These are phyloP conservation scores for Dactylonectria estremocensis DNA, from an alignment of 2,329 filamentous ascomycete species.

Conservation along the genomic window DNA sequence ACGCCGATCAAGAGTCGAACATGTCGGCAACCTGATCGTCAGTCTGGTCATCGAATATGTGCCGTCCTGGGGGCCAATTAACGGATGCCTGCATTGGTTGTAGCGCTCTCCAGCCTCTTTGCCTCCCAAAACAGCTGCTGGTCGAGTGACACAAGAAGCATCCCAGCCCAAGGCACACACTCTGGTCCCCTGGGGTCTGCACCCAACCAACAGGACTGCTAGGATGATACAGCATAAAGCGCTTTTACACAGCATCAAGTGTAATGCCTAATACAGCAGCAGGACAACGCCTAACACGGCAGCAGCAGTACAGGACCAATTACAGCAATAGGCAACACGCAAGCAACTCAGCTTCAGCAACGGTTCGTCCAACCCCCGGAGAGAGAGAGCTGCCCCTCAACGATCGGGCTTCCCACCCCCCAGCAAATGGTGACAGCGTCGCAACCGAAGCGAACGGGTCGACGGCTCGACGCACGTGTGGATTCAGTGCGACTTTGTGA, in stretches of 20 bases:
- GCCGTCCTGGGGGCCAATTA: neutral
- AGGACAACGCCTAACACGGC: neutral
- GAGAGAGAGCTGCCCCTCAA: neutral
- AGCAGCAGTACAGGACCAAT: neutral
- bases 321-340: neutral
- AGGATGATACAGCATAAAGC: too few relatives aligned
- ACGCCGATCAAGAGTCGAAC: neutral
- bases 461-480: constrained; percentile 5
- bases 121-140: neutral
- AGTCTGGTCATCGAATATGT: neutral
- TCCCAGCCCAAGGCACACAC: constrained; percentile 2
- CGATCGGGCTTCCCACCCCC: neutral
- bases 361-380: neutral
- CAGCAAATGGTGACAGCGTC: neutral
- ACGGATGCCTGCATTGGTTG: neutral
- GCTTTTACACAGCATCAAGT: too few relatives aligned
- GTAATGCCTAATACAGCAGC: neutral
- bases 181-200: neutral
- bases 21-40: neutral
- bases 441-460: constrained; percentile 3
- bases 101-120: neutral
- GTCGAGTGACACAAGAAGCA: constrained; percentile 5
- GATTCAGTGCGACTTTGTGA: constrained; percentile 5
- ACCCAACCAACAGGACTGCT: neutral
- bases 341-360: neutral